Percentiles rank a stretch among this genome's conserved stretches.
Evolutionary conservation across 2,329 filamentous ascomycete species (phyloP).

Genomic region (Aspergillus sp.): DNA sequence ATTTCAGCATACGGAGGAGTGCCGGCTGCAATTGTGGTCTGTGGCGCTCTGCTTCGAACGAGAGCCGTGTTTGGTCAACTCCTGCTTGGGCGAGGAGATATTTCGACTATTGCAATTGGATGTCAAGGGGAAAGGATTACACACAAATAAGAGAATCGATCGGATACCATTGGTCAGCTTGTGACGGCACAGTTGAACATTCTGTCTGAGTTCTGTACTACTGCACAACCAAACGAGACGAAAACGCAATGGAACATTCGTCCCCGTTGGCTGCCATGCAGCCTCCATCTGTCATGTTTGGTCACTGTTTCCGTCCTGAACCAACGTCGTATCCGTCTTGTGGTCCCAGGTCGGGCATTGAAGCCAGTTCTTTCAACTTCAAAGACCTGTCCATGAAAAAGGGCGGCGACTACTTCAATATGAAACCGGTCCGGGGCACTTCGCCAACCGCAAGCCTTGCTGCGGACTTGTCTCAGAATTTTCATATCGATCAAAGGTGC

Average conservation of each 20-base stretch:
- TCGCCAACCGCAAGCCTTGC: conserved; percentile 88
- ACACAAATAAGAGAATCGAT: no score
- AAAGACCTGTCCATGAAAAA: conserved; percentile 66
- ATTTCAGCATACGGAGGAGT: conserved; percentile 8
- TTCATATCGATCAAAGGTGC: conserved; percentile 91
- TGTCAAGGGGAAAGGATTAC: no score
- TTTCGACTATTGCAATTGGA: no score
- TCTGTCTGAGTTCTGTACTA: conserved; percentile 4
- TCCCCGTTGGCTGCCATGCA: conserved; percentile 93
- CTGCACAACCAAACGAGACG: conserved; percentile 1
- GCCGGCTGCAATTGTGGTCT: conserved; percentile 15
- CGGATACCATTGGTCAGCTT: no score
- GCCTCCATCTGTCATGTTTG: conserved; percentile 57
- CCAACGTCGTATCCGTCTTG: conserved; percentile 49
- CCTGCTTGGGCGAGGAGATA: not conserved
- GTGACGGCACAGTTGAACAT: not conserved
- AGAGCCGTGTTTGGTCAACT: not conserved
- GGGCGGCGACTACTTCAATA: conserved; percentile 71
- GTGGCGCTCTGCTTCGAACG: conserved; percentile 12
- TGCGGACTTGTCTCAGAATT: conserved; percentile 93
- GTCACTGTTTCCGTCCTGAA: conserved; percentile 57
- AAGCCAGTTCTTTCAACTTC: conserved; percentile 66
- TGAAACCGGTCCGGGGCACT: conserved; percentile 71
- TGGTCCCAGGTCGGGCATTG: conserved; percentile 49
- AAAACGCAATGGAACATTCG: conserved; percentile 70